A percentile compares a stretch with the other conserved stretches of the same genome.
These are phyloP conservation scores for Metarhizium humberi DNA, from an alignment of 2,329 filamentous ascomycete species.

Conservation along the genomic window DNA sequence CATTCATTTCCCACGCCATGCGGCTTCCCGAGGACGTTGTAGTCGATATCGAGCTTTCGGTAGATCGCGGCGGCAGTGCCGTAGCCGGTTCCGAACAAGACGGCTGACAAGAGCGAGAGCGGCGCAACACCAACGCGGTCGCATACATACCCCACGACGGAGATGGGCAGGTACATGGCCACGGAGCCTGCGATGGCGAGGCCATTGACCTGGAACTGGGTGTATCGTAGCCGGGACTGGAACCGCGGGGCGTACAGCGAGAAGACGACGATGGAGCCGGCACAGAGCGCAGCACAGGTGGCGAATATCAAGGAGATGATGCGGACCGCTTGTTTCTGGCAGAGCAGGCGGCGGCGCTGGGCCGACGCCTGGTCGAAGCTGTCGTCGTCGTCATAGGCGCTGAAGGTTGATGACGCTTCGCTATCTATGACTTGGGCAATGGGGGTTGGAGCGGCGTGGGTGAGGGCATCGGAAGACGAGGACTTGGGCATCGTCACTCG, in stretches of 20 bases:
- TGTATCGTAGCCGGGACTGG: slow-evolving; percentile 77
- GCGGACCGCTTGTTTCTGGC: slow-evolving; percentile 26
- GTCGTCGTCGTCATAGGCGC: slow-evolving; percentile 5
- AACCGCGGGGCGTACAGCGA: slow-evolving; percentile 90
- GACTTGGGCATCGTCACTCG: slow-evolving; percentile 4
- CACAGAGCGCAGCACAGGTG: slow-evolving; percentile 58
- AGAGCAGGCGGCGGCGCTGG: slow-evolving; percentile 14
- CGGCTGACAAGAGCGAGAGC: slow-evolving; percentile 61
- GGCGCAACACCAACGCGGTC: slow-evolving; percentile 77
- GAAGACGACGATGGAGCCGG: slow-evolving; percentile 86
- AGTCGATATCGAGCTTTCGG: slow-evolving; percentile 38
- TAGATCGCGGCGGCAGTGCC: slow-evolving; percentile 75
- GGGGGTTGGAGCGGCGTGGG: background rate
- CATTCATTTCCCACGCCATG: slow-evolving; percentile 40
- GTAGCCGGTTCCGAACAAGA: slow-evolving; percentile 75
- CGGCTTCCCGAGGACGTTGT: slow-evolving; percentile 21
- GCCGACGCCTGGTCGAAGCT: slow-evolving; percentile 9
- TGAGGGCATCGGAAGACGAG: slow-evolving; percentile 3
- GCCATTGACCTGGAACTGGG: slow-evolving; percentile 84
- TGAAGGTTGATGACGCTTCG: slow-evolving; percentile 2
- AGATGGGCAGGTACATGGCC: slow-evolving; percentile 86
- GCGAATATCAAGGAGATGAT: slow-evolving; percentile 43
- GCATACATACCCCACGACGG: slow-evolving; percentile 81
- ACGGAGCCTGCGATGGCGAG: slow-evolving; percentile 81
- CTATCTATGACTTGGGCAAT: background rate